Evolutionary conservation across 192 early-diverging fungal species (phyloP).

Genomic region (Coemansia furcata): DNA sequence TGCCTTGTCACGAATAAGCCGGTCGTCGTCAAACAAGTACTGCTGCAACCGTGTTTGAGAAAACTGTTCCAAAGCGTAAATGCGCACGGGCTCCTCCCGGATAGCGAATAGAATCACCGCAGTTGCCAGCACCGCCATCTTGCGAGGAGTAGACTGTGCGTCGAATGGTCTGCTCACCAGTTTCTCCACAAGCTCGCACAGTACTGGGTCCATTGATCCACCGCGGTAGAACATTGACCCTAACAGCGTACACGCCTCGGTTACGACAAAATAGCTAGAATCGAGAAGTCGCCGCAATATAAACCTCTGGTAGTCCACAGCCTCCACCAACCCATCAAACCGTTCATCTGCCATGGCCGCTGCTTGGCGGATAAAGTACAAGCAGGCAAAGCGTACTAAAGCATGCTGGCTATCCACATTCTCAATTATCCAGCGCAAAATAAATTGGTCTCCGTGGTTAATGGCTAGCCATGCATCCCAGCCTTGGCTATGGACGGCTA

Average conservation of each 20-base stretch:
- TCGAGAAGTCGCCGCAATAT: conserved; percentile 32
- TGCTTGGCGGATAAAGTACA: conserved; percentile 34
- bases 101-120: background rate
- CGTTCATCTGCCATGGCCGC: background rate
- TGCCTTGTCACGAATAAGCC: conserved; percentile 39
- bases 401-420: conserved; percentile 41
- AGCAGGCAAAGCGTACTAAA: conserved; percentile 28
- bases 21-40: conserved; percentile 32
- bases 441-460: background rate
- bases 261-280: conserved; percentile 39
- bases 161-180: conserved; percentile 12
- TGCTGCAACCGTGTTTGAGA: conserved; percentile 1
- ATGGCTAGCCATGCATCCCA: conserved; percentile 1
- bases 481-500: background rate
- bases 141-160: conserved; percentile 8
- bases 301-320: conserved; percentile 16
- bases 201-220: conserved; percentile 6
- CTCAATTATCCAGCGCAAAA: conserved; percentile 18
- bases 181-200: conserved; percentile 6
- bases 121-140: conserved; percentile 18
- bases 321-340: background rate
- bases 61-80: background rate
- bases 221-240: conserved; percentile 10
- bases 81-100: background rate
- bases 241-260: conserved; percentile 27